phyloP scores from a whole-genome alignment of 345 rosid species.

The Aquilaria sinensis region DNA sequence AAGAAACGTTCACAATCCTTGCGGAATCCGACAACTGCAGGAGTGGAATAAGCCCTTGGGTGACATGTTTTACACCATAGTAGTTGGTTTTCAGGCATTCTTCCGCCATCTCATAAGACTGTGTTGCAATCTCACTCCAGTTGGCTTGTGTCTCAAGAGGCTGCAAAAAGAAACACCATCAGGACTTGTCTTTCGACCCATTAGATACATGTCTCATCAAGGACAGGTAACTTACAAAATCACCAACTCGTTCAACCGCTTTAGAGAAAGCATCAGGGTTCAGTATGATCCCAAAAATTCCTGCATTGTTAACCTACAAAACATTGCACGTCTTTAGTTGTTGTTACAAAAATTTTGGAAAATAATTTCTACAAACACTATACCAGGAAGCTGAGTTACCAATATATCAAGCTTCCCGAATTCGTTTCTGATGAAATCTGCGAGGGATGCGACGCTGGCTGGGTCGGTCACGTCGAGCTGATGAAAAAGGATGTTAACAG shows the following conservation, averaged over 20 bases:
- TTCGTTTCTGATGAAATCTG: constrained; percentile 13
- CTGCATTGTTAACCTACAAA: constrained; percentile 32
- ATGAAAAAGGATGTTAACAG: constrained; percentile 15
- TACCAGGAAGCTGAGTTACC: constrained; percentile 2
- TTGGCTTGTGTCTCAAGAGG: neutral
- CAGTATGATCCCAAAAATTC: constrained; percentile 10
- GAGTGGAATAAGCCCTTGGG: constrained; percentile 19
- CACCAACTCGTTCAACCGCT: neutral
- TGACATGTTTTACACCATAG: constrained; percentile 21
- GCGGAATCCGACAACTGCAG: constrained; percentile 17
- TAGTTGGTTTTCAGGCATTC: constrained; percentile 24
- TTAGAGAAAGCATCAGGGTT: constrained; percentile 9
- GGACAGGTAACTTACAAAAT: neutral
- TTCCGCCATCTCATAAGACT: constrained; percentile 14
- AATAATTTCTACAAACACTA: too few relatives aligned
- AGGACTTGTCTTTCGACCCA: neutral
- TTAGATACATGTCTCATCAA: neutral
- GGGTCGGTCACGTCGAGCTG: constrained; percentile 22
- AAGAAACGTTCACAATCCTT: constrained; percentile 32
- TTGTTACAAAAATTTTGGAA: too few relatives aligned
- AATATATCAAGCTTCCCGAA: constrained; percentile 18
- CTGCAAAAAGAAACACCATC: neutral
- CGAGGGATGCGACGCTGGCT: constrained; percentile 17
- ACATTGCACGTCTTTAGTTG: neutral
- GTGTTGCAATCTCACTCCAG: constrained; percentile 12